Evolutionary conservation across 768 basidiomycete species (phyloP), one percentile per base, ranked within the genome.

Genomic region (Tricholoma hemisulphureum): DNA sequence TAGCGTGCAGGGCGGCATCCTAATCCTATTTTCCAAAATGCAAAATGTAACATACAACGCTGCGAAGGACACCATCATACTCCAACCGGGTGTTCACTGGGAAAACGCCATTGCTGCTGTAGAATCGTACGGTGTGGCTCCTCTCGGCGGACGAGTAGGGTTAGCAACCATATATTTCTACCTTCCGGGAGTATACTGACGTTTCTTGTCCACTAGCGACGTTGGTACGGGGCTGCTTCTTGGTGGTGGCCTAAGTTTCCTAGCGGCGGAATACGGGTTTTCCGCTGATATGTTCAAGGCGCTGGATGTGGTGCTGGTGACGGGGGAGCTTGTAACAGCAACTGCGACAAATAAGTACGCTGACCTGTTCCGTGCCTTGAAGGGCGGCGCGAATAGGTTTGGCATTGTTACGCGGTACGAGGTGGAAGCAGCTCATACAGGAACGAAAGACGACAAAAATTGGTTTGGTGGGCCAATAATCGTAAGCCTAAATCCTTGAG

Each of bases 361-460:
- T 2, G 78, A 79, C 57, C 69, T 80, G 18, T 78, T 80, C 65
- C 69, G 72, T 35, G 77, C 77, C 3, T 66, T 80, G 51, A 78
- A 79, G 60, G 78, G 78, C 4, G 77, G 77, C n/a, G 77, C 68
- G 3, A 79, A 75, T 64, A 70, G 77, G 10, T 77, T 79, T 59
- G 78, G 77, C 2, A 78, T 80, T 43, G 76, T 78, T 16, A 78
- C 78, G 13, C 65, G 77, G 20, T 79, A 77, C 53, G 75, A 75
- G 46, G 67, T 80, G 9, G 58, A 70, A 29, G 72, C 76, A 14
- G 67, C 75, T 8, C 75, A 75, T 55, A 75, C 74, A 6, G 79
- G 76, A 3, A 73, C 71, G 8, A 67, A 65, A 23, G 69, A 68
- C 7, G 71, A 76, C 32, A 74, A 74, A 55, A 66, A 64, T 31